Conservation (phyloP, 768 basidiomycete species). For the Leccinum incarnatum region DNA sequence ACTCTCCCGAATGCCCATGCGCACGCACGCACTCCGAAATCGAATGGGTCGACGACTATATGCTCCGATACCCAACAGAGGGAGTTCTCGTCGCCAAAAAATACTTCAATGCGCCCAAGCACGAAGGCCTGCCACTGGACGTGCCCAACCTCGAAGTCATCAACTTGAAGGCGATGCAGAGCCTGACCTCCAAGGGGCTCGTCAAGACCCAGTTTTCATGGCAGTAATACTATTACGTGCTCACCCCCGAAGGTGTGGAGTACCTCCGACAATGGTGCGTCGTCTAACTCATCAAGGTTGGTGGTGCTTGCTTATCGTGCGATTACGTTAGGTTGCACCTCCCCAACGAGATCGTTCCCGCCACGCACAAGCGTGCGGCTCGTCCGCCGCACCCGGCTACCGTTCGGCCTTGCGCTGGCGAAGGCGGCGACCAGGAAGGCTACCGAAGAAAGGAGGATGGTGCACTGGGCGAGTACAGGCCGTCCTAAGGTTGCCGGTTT, state of each 20-base stretch:
- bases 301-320: not conserved
- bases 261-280: conserved; percentile 86
- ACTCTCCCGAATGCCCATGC: too few species aligned
- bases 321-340: conserved; percentile 72
- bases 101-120: conserved; percentile 96
- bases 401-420: conserved; percentile 65
- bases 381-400: conserved; percentile 63
- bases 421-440: conserved; percentile 82
- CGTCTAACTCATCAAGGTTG: not conserved
- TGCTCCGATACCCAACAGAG: conserved; percentile 49
- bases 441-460: conserved; percentile 87
- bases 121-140: conserved; percentile 75
- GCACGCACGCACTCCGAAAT: too few species aligned
- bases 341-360: conserved; percentile 91
- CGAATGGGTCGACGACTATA: too few species aligned
- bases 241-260: conserved; percentile 94
- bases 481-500: conserved; percentile 66
- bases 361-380: conserved; percentile 95
- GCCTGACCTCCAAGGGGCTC: conserved; percentile 67
- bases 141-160: conserved; percentile 45
- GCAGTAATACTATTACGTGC: conserved; percentile 98
- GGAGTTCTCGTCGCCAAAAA: conserved; percentile 99
- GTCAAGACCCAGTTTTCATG: conserved; percentile 99
- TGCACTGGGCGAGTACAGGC: conserved; percentile 85
- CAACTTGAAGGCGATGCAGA: conserved; percentile 38